Evolutionary conservation across 495 filamentous ascomycete species (phyloP), one percentile per base, ranked within the genome.

Genomic region (Penicillium cinerascens): DNA sequence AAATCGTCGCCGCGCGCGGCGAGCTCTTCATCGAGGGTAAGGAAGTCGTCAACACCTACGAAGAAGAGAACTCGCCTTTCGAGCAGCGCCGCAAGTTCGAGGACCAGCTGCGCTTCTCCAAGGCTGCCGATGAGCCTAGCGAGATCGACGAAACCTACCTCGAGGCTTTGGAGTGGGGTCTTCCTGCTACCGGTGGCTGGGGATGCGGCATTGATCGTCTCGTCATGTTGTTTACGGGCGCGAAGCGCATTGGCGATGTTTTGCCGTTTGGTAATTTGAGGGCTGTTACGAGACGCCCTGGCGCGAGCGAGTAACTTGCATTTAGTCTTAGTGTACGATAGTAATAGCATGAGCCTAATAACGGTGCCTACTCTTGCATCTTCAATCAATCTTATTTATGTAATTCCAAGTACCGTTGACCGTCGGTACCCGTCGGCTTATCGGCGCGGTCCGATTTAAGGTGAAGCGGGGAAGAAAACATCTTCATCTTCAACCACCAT

Each of bases 161-260:
- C 5, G 77, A 86, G 48, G 89, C 88, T 4, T 66, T 98, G 40
- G 89, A 92, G 61, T 90, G 87, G 74, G 93, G 91, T 0, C 70
- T 98, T 50, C 93, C 93, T 35, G 86, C 93, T 15, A 98, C 93
- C 2, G 95, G 92, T 1, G 93, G 93, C 3, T 98, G 93, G 93
- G 93, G 93, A 0, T 91, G 90, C 58, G 93, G 93, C 0, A 76
- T 97, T 26, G 93, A 98, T 69, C 77, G 93, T 49, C 72, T 97
- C 44, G 82, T 86, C 33, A 98, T 98, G 93, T 68, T 96, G 18
- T 87, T 97, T 50, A 80, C 82, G 2, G 91, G 88, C 1, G 75
- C 80, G 33, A 78, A 80, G 63, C 78, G 84, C 64, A 97, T 98
- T 58, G 77, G 77, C 25, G 90, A 97, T 60, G 85, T 90, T 2